Conservation (phyloP, 2,329 filamentous ascomycete genomes). For the Penicillium sp. region DNA sequence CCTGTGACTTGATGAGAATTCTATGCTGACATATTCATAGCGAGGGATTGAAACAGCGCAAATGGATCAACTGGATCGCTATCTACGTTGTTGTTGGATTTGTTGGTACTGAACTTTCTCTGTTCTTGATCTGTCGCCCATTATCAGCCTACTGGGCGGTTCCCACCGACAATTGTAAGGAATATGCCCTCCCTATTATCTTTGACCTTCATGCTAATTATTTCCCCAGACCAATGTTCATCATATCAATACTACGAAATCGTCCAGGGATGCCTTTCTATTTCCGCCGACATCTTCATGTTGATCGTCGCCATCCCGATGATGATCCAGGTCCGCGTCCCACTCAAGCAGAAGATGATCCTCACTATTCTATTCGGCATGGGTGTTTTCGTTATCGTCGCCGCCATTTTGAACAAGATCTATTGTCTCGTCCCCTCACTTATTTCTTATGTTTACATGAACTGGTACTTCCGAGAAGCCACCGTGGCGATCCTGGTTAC, state of each 20-base stretch:
- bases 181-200: background rate
- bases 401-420: constrained; percentile 52
- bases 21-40: constrained; percentile 22
- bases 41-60: constrained; percentile 35
- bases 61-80: constrained; percentile 39
- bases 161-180: constrained; percentile 40
- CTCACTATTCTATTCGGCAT: constrained; percentile 46
- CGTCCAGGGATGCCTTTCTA: constrained; percentile 47
- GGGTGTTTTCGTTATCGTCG: constrained; percentile 50
- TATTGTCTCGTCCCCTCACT: constrained; percentile 46
- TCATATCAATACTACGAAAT: constrained; percentile 49
- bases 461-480: constrained; percentile 51
- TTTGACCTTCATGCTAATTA: background rate
- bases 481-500: constrained; percentile 50
- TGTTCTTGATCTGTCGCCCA: constrained; percentile 55
- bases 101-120: constrained; percentile 50
- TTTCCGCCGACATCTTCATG: constrained; percentile 47
- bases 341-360: constrained; percentile 46
- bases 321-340: constrained; percentile 42
- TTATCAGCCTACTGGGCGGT: constrained; percentile 54
- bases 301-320: constrained; percentile 46
- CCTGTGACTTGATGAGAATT: constrained; percentile 10
- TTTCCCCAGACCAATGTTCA: constrained; percentile 40
- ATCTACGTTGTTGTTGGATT: constrained; percentile 50
- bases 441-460: constrained; percentile 47